Conservation (phyloP, 208 protist genomes). For the Leishmania martiniquensis region DNA sequence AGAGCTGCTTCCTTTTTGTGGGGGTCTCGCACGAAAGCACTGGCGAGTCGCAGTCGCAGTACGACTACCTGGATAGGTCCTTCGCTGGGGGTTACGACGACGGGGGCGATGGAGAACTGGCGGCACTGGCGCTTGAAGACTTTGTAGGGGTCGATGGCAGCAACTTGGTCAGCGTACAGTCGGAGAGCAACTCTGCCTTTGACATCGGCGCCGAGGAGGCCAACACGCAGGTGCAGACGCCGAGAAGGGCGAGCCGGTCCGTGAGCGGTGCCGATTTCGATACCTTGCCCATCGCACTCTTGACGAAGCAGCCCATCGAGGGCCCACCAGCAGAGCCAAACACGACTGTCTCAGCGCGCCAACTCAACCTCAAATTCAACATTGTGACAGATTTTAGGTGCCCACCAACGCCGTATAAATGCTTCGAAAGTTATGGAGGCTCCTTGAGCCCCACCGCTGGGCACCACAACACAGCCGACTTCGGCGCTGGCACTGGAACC, state of each 20-base stretch:
- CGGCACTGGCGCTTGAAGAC: constrained; percentile 28
- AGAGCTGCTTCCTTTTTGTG: constrained; percentile 17
- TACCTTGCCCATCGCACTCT: constrained; percentile 25
- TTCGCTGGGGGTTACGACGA: constrained; percentile 8
- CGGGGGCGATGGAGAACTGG: constrained; percentile 4
- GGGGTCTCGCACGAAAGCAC: constrained; percentile 5
- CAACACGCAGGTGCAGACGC: constrained; percentile 13
- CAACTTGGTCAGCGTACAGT: constrained; percentile 16
- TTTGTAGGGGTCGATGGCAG: constrained; percentile 20
- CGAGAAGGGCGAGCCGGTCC: constrained; percentile 25
- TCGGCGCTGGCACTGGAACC: neutral
- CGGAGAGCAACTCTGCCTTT: constrained; percentile 32
- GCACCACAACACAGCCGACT: neutral
- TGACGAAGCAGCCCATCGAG: constrained; percentile 27
- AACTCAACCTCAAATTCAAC: constrained; percentile 5
- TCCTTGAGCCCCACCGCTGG: constrained; percentile 2
- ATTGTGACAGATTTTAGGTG: neutral
- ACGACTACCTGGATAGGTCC: constrained; percentile 31
- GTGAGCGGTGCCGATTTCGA: constrained; percentile 36
- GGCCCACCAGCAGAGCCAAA: neutral
- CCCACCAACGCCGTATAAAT: constrained; percentile 15
- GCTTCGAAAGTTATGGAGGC: constrained; percentile 5
- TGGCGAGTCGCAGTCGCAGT: constrained; percentile 15
- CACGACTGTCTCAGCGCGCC: neutral
- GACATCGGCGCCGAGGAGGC: constrained; percentile 23